Evolutionary conservation across 345 rosid genomes (phyloP).

Genomic region (Chamaenerion angustifolium): DNA sequence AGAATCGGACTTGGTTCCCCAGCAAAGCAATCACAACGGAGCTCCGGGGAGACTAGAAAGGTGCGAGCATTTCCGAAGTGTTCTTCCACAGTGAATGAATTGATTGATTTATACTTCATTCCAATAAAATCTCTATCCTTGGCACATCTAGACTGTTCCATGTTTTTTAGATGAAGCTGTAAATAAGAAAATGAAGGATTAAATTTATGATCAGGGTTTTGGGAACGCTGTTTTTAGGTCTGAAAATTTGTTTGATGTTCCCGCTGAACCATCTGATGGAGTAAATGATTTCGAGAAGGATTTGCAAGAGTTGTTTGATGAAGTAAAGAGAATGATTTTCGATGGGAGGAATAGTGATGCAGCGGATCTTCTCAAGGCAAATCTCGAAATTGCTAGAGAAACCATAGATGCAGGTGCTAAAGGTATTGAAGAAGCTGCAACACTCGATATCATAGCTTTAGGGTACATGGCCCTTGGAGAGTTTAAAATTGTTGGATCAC

Average conservation of each 20-base stretch:
- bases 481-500: slow-evolving; percentile 27
- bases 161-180: too few species aligned
- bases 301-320: slow-evolving; percentile 54
- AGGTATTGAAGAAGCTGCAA: slow-evolving; percentile 67
- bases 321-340: slow-evolving; percentile 49
- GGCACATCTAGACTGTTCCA: too few species aligned
- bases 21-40: slow-evolving; percentile 15
- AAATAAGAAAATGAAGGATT: slow-evolving; percentile 50
- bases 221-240: slow-evolving; percentile 25
- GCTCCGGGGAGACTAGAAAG: slow-evolving; percentile 18
- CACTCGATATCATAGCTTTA: slow-evolving; percentile 63
- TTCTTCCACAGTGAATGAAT: not conserved
- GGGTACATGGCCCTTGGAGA: slow-evolving; percentile 69
- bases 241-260: slow-evolving; percentile 15
- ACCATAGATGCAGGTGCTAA: slow-evolving; percentile 39
- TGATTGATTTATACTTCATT: not conserved
- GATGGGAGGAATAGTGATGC: slow-evolving; percentile 53
- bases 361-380: slow-evolving; percentile 62
- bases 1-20: slow-evolving; percentile 13
- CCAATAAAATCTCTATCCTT: too few species aligned
- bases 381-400: slow-evolving; percentile 57
- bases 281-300: slow-evolving; percentile 43
- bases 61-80: slow-evolving; percentile 13
- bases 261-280: slow-evolving; percentile 21
- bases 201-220: slow-evolving; percentile 5